phyloP scores from a whole-genome alignment of 2,329 filamentous ascomycete genomes.

The Fonsecaea pugnacius region DNA sequence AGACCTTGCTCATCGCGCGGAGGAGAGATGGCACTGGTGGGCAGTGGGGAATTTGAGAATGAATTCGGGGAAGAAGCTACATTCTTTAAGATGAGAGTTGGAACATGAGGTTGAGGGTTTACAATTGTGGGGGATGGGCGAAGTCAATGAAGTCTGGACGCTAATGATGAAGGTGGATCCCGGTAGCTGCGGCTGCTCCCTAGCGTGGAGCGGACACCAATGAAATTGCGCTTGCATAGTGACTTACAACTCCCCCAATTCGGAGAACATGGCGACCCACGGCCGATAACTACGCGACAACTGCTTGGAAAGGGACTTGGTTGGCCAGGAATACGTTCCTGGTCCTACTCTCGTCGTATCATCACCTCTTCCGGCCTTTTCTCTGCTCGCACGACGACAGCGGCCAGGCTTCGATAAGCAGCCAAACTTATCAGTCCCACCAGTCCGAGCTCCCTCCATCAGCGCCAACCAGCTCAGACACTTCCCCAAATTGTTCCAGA shows the following conservation, averaged over 20 bases:
- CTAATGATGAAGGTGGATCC: not conserved
- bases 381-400: too few species aligned
- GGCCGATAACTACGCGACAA: not conserved
- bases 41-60: conserved; percentile 1
- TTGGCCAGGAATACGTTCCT: not conserved
- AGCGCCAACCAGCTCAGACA: not conserved
- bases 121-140: not conserved
- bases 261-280: not conserved
- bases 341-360: not conserved
- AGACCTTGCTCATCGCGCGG: not conserved
- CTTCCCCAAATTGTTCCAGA: not conserved
- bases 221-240: not conserved
- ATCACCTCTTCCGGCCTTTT: too few species aligned
- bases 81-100: conserved; percentile 3
- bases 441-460: not conserved
- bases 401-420: not conserved
- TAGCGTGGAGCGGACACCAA: not conserved
- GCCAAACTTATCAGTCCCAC: not conserved
- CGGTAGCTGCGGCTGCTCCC: not conserved
- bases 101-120: not conserved
- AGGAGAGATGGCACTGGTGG: not conserved
- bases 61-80: conserved; percentile 9
- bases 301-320: not conserved
- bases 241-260: not conserved
- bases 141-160: not conserved